Evolutionary conservation across 2,329 filamentous ascomycete genomes (phyloP).

Genomic region (Calonectria henricotiae): DNA sequence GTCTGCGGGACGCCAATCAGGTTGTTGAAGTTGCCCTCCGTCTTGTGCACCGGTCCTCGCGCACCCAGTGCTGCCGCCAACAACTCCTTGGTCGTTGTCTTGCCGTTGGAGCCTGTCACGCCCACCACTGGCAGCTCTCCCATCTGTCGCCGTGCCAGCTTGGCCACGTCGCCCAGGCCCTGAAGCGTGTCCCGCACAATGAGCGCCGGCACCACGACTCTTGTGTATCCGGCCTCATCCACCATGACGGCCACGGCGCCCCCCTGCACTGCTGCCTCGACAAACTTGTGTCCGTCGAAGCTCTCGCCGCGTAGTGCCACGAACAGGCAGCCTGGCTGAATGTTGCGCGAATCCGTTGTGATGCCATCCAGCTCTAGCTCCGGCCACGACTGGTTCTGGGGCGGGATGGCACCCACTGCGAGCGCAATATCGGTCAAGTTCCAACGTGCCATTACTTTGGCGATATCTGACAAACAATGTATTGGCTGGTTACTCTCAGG

Average conservation of each 20-base stretch:
- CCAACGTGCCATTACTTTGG: neutral
- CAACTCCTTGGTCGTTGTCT: constrained; percentile 3
- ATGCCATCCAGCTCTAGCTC: neutral
- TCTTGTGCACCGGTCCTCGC: neutral
- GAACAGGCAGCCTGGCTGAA: neutral
- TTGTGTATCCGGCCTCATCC: neutral
- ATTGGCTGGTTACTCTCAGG: no score
- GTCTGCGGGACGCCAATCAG: neutral
- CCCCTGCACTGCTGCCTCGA: neutral
- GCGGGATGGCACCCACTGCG: neutral
- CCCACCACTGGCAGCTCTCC: neutral
- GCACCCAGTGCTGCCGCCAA: neutral
- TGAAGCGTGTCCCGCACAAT: neutral
- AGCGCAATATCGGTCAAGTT: neutral
- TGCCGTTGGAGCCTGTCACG: constrained; percentile 6
- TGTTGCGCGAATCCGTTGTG: neutral
- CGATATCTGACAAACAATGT: no score
- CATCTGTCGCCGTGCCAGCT: neutral
- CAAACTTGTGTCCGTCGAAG: neutral
- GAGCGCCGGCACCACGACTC: neutral
- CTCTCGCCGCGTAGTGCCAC: neutral
- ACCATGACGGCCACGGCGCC: neutral
- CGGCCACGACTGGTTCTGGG: neutral
- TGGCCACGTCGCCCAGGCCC: neutral
- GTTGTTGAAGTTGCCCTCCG: neutral